phyloP scores from a whole-genome alignment of 140 eudicot genomes.

The Oenanthe javanica region DNA sequence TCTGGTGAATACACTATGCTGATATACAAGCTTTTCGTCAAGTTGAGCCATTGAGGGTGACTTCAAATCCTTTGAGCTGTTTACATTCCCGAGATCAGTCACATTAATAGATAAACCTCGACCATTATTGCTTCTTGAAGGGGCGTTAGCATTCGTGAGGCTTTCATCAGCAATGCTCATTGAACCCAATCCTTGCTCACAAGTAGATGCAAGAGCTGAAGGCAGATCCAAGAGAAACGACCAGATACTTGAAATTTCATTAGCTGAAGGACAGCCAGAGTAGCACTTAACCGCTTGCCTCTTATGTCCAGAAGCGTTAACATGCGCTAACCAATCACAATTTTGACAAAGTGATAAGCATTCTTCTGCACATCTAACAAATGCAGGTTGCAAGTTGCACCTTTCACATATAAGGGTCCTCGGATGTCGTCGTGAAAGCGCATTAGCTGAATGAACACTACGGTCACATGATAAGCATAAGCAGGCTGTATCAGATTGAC shows the following conservation, averaged over 20 bases:
- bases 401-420: constrained; percentile 78
- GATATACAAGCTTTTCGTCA: not conserved
- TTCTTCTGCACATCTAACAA: constrained; percentile 69
- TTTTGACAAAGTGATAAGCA: constrained; percentile 67
- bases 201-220: constrained; percentile 36
- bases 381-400: constrained; percentile 72
- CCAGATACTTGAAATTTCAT: constrained; percentile 65
- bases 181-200: constrained; percentile 65
- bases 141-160: constrained; percentile 7
- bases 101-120: not conserved
- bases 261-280: constrained; percentile 76
- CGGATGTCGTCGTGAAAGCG: constrained; percentile 75
- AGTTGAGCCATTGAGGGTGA: constrained; percentile 2
- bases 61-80: not conserved
- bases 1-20: not conserved
- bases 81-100: constrained; percentile 6
- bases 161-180: constrained; percentile 47
- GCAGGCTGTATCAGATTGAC: constrained; percentile 85
- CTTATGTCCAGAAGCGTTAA: constrained; percentile 40
- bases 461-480: constrained; percentile 91
- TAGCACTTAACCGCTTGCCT: constrained; percentile 60
- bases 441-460: constrained; percentile 83
- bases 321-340: constrained; percentile 65
- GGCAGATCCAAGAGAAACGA: constrained; percentile 47
- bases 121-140: not conserved